Evolutionary conservation across 306 rosid species (phyloP), one percentile per base, ranked within the genome.

Genomic region (Lablab purpureus): DNA sequence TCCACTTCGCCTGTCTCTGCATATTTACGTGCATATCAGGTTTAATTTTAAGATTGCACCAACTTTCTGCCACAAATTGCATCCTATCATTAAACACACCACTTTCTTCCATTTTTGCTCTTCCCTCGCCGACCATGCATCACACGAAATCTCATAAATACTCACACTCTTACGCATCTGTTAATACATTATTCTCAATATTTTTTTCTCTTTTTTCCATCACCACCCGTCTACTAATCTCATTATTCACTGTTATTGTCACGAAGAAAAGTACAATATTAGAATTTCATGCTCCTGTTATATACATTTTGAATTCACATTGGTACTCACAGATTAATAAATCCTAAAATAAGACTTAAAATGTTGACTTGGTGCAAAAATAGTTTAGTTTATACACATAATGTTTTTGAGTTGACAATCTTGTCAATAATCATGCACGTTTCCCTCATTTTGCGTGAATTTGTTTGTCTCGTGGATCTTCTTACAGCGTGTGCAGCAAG

Each of bases 41-140:
- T 71, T 82, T 63, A 82, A 77, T 50, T n/a, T 65, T 37, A 66
- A 66, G 34, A 37, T 67, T 67, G 34, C 47, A 41, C 72, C 72
- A 66, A 66, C 51, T 64, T 54, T 78, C 52, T 54, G 51, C 79
- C 79, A 32, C 7, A 40, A 43, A 10, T 21, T 52, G 34, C 28
- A 58, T 58, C 14, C 63, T 76, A 30, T 63, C 77, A 71, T 76
- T 63, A 27, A 71, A 60, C n/a, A n/a, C n/a, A 81, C 15, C 27
- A 51, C 46, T 55, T 52, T 80, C 60, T 51, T 71, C 49, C 2
- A 66, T 15, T 81, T 67, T 49, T 69, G 77, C 27, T 71, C 69
- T 56, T 82, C 55, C 70, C 6, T 71, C 67, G 56, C 62, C 70
- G 67, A 62, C 52, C 73, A 67, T 68, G 81, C 81, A 68, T 58